A percentile compares a stretch with the other conserved stretches of the same genome.
Evolutionary conservation across 257 asterid genomes (phyloP).

Genomic region (Capsicum chinense): DNA sequence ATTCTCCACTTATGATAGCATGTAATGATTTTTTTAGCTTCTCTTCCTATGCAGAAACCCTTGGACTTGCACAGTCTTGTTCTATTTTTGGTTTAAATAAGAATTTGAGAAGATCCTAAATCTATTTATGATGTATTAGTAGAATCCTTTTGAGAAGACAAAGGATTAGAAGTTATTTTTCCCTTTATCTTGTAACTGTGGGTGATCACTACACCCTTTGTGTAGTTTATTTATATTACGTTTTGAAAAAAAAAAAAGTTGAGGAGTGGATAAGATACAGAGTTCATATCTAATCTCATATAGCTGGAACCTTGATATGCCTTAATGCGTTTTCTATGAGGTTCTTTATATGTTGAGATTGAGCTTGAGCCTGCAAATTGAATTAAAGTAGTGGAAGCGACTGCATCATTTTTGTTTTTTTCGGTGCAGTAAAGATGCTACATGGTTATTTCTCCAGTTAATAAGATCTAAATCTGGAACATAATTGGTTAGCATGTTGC

Average conservation of each 20-base stretch:
- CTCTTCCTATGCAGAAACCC: background rate
- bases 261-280: background rate
- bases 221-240: conserved; percentile 9
- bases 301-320: background rate
- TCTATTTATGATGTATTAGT: conserved; percentile 21
- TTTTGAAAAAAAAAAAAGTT: background rate
- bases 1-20: background rate
- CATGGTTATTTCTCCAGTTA: background rate
- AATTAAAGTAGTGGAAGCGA: conserved; percentile 19
- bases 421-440: background rate
- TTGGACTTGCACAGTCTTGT: no score
- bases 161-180: background rate
- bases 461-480: background rate
- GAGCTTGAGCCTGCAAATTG: background rate
- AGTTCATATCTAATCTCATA: background rate
- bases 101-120: background rate
- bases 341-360: background rate
- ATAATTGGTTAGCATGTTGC: conserved; percentile 28
- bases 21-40: background rate
- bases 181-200: background rate
- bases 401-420: background rate
- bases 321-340: background rate
- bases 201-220: background rate
- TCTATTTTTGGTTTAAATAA: background rate
- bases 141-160: conserved; percentile 11